Evolutionary conservation across 139 green algal species (phyloP), one percentile per base, ranked within the genome.

Genomic region (Coccomyxa sp.): DNA sequence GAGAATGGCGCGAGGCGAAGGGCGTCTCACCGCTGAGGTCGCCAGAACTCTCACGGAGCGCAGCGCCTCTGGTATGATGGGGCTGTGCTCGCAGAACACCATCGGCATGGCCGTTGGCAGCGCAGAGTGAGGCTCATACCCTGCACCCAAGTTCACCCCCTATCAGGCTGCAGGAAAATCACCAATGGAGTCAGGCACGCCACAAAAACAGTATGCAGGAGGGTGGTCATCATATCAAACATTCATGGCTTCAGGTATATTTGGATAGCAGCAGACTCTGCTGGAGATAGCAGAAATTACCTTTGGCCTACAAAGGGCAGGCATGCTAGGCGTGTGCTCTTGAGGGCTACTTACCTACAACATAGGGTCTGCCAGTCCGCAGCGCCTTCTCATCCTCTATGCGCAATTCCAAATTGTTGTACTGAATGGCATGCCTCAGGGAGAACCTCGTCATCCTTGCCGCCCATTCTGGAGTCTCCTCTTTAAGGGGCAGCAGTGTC

Each of bases 41-140:
- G 81, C 81, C 7, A 90, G 76, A 64, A 86, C 55, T n/a, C 79
- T 71, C 50, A 79, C 55, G 8, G 68, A 34, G 7, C 36, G 34
- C 7, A 82, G 73, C 9, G 40, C 68, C 6, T 37, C 41, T 27
- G 76, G 79, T 31, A 77, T 22, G 6, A 55, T 34, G 22, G 37
- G 34, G 31, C 34, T 39, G 7, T 58, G 73, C 27, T 80, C 58
- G 24, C 73, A 78, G 54, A 91, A 88, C 9, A 81, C 79, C 18
- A 79, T 70, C 6, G 82, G 82, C 35, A 89, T 55, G 0, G 78
- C 87, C 7, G 79, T 80, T 7, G 87, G 87, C 69, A 91, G 73
- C 8, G 76, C 76, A 16, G 81, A 87, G 44, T 91, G 87, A 4
- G 87, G 87, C 73, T 91, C 87, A 55, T 73, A 75, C 12, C 74